These are phyloP conservation scores for Linnemannia zychae DNA, from an alignment of 192 early-diverging fungal genomes.

Conservation along the genomic window DNA sequence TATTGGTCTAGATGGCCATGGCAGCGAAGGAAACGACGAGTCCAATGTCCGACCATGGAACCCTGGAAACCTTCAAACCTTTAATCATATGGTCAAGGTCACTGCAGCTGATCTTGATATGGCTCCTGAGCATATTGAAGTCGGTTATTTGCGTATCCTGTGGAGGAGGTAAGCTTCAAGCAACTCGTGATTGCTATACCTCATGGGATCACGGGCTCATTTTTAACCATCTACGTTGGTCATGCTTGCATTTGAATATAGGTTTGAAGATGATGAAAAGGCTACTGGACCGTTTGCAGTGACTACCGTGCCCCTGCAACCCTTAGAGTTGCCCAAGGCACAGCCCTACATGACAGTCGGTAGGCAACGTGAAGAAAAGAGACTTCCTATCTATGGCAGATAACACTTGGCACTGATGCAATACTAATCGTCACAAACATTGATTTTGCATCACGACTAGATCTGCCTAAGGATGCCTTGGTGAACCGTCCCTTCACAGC, in stretches of 20 bases:
- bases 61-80: constrained; percentile 34
- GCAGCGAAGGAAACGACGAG: neutral
- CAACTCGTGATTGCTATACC: neutral
- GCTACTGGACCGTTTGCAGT: constrained; percentile 26
- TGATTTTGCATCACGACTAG: constrained; percentile 53
- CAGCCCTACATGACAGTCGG: constrained; percentile 55
- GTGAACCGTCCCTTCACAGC: constrained; percentile 74
- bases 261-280: constrained; percentile 17
- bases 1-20: neutral
- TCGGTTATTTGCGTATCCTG: constrained; percentile 58
- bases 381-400: neutral
- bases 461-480: constrained; percentile 66
- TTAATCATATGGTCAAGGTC: constrained; percentile 34
- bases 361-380: constrained; percentile 27
- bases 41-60: constrained; percentile 16
- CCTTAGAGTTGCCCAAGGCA: constrained; percentile 41
- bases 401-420: neutral
- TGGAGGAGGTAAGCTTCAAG: constrained; percentile 64
- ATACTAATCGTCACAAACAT: neutral
- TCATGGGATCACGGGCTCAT: neutral
- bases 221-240: neutral
- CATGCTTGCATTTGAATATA: neutral
- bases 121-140: constrained; percentile 39
- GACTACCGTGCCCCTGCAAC: constrained; percentile 48
- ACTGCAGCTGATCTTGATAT: constrained; percentile 30